These are phyloP conservation scores for Rubus parviflorus DNA, from an alignment of 306 rosid species.

Conservation along the genomic window DNA sequence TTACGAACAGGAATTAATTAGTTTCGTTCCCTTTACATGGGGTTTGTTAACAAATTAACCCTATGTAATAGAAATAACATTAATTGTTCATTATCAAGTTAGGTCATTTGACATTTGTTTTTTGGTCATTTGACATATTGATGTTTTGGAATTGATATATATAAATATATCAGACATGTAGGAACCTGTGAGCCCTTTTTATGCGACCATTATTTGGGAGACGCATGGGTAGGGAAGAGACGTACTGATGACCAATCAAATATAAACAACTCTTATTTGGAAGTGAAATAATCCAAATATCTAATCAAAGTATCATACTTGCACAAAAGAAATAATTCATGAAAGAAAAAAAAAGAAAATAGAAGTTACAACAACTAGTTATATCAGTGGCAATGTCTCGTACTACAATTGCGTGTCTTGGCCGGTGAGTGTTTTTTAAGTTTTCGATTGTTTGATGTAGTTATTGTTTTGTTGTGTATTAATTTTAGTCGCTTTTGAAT, in stretches of 20 bases:
- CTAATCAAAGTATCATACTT: neutral
- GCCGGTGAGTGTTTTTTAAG: too few relatives aligned
- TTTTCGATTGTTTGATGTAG: too few relatives aligned
- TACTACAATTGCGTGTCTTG: too few relatives aligned
- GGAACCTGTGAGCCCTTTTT: constrained; percentile 25
- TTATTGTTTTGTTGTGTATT: too few relatives aligned
- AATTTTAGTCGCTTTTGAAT: too few relatives aligned
- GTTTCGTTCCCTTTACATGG: constrained; percentile 13
- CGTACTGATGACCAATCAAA: neutral
- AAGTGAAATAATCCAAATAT: neutral
- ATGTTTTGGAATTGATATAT: constrained; percentile 1
- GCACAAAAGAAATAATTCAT: neutral
- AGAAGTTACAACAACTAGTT: too few relatives aligned
- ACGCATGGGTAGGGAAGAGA: constrained; percentile 3
- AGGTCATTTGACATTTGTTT: neutral
- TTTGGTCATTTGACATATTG: neutral
- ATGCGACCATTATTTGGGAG: neutral
- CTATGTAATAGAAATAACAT: too few relatives aligned
- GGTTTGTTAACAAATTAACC: too few relatives aligned
- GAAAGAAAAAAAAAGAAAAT: neutral
- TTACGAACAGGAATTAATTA: neutral
- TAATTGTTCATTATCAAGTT: neutral
- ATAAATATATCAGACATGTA: constrained; percentile 25
- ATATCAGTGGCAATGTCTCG: too few relatives aligned
- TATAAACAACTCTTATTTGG: neutral